Evolutionary conservation across 164 flowering plant species (phyloP), one percentile per base, ranked within the genome.

Genomic region (Santalum album): DNA sequence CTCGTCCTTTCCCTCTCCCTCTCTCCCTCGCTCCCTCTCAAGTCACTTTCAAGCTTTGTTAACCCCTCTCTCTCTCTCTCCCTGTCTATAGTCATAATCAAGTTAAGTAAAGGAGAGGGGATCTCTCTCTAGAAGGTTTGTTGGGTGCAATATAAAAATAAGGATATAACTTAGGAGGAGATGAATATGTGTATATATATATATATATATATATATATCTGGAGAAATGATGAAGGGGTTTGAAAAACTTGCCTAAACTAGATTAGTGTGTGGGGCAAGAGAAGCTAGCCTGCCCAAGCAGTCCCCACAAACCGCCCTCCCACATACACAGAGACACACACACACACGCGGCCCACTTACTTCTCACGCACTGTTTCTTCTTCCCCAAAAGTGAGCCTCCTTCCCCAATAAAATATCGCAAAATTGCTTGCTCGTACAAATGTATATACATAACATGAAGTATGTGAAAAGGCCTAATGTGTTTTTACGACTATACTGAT

Each of bases 281-380:
- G 12, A 14, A 3, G 42, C 16, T 38, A 14, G 42, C 42, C 42
- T 11, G 17, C 42, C 42, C 12, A 38, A 38, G 42, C 16, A 38
- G 16, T 11, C 42, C 36, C 42, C 42, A 38, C 42, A 38, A 38
- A 38, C 42, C 42, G 42, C 42, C 42, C 42, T n/a, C n/a, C n/a
- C n/a, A 32, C 11, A 5, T 32, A 32, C 11, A 32, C 5, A 32
- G 11, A 32, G 11, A 11, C 11, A 5, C 11, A 32, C 11, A 5
- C 11, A 5, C 42, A 38, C 12, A 38, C 9, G 14, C 9, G 17
- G 16, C 42, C 42, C 42, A 36, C 12, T 9, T 15, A 9, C 12
- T 36, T 9, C 6, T 3, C 42, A 38, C 42, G 3, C 42, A 38
- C 42, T 1, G 16, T 38, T 38, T 38, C 42, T 38, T 0, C 14